Conservation (phyloP, 2,329 filamentous ascomycete species). For the Pseudogymnoascus sp. region DNA sequence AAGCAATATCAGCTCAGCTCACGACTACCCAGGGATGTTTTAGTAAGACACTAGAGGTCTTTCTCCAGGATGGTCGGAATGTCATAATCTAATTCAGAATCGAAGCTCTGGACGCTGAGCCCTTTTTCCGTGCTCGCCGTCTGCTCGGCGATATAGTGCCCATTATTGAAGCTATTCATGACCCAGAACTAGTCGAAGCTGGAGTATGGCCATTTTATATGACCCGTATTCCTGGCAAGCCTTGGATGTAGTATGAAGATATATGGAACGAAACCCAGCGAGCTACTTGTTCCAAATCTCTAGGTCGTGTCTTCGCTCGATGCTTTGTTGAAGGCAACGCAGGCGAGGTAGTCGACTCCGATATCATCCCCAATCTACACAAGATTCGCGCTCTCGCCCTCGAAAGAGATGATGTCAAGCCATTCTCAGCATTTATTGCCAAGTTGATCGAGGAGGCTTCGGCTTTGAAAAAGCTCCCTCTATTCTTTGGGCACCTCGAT, state of each 20-base stretch:
- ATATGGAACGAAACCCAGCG: neutral
- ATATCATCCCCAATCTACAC: neutral
- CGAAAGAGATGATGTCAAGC: conserved; percentile 1
- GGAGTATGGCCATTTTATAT: conserved; percentile 23
- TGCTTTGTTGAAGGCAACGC: neutral
- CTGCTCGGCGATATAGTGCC: conserved; percentile 22
- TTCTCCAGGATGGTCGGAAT: conserved; percentile 17
- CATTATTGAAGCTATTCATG: conserved; percentile 17
- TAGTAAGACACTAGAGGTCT: conserved; percentile 24
- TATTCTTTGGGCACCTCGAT: neutral
- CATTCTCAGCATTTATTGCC: neutral
- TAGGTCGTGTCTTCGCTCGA: neutral
- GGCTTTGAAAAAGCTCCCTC: neutral
- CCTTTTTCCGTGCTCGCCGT: conserved; percentile 19
- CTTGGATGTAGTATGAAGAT: conserved; percentile 15
- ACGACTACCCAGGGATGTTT: conserved; percentile 22
- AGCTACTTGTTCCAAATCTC: neutral
- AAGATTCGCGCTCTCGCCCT: neutral
- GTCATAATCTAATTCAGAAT: conserved; percentile 24
- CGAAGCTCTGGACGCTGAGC: conserved; percentile 19
- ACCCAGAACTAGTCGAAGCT: conserved; percentile 19
- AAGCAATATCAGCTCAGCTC: conserved; percentile 19
- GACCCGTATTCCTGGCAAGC: conserved; percentile 21
- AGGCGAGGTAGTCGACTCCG: neutral
- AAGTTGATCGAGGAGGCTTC: neutral